Evolutionary conservation across 148 eudicot species (phyloP).

Genomic region (Persicaria maculosa): DNA sequence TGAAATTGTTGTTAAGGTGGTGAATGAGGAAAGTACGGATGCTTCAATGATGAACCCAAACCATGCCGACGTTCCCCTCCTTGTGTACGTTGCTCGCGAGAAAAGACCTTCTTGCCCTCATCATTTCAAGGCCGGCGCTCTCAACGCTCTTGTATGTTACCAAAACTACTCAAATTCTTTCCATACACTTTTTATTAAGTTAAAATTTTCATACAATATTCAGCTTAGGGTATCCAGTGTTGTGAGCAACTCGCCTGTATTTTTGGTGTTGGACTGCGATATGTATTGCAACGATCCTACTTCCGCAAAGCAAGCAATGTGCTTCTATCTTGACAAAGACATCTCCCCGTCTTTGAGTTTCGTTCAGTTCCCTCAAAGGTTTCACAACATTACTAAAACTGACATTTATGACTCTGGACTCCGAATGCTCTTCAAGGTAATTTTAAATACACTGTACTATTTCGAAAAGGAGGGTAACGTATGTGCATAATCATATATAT

Average conservation of each 20-base stretch:
- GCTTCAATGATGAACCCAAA: background rate
- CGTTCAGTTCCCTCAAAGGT: conserved; percentile 38
- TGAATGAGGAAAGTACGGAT: background rate
- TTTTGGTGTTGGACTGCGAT: conserved; percentile 35
- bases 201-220: background rate
- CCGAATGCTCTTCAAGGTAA: conserved; percentile 23
- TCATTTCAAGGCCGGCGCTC: conserved; percentile 61
- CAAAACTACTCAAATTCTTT: background rate
- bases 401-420: conserved; percentile 45
- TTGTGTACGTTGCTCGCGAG: conserved; percentile 55
- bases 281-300: conserved; percentile 37
- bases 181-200: background rate
- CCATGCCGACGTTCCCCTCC: conserved; percentile 29
- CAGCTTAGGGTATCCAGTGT: conserved; percentile 37
- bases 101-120: conserved; percentile 49
- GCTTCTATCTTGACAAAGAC: conserved; percentile 31
- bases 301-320: conserved; percentile 37
- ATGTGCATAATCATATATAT: background rate
- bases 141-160: conserved; percentile 44
- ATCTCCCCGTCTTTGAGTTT: conserved; percentile 21
- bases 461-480: no score
- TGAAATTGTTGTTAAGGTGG: background rate
- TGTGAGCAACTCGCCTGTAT: conserved; percentile 27
- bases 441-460: no score
- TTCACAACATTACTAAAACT: conserved; percentile 19